A percentile compares a stretch with the other conserved stretches of the same genome.
Conservation (phyloP, 2,329 filamentous ascomycete species). For the Microdochium paspali region DNA sequence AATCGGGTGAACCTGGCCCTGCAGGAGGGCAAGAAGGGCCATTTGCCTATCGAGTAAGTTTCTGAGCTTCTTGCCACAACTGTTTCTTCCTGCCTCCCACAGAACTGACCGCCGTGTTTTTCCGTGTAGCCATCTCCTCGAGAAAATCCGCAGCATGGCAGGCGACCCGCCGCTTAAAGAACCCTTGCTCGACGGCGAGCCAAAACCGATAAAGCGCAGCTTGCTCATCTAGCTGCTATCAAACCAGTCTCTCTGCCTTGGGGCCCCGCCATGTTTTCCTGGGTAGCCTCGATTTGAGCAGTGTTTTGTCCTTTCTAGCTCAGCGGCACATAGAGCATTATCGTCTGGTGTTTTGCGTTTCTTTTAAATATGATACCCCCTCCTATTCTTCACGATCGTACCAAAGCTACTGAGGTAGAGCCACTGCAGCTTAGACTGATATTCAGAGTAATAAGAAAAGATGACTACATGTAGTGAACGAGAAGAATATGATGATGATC, state of each 20-base stretch:
- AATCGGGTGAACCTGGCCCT: conserved; percentile 42
- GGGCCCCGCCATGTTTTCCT: conserved; percentile 36
- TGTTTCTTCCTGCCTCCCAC: too few relatives aligned
- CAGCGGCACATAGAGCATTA: too few relatives aligned
- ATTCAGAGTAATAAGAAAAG: too few relatives aligned
- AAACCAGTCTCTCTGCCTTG: conserved; percentile 38
- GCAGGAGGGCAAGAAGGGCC: conserved; percentile 43
- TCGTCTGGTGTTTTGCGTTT: too few relatives aligned
- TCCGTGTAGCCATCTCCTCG: conserved; percentile 39
- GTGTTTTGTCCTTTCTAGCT: too few relatives aligned
- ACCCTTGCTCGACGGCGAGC: conserved; percentile 20
- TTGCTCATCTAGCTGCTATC: conserved; percentile 33
- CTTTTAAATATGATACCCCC: too few relatives aligned
- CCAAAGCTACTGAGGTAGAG: too few relatives aligned
- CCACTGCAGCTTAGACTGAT: too few relatives aligned
- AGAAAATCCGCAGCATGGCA: conserved; percentile 40
- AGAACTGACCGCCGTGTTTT: conserved; percentile 15
- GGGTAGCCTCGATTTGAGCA: too few relatives aligned
- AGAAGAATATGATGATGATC: too few relatives aligned
- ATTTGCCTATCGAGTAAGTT: conserved; percentile 47
- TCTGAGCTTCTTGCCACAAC: conserved; percentile 13
- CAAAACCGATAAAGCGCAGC: conserved; percentile 36
- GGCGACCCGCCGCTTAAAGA: conserved; percentile 25
- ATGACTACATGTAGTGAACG: too few relatives aligned
- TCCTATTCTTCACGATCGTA: too few relatives aligned